Conservation (phyloP, 169 alveolate genomes). For the Plasmodium relictum region DNA sequence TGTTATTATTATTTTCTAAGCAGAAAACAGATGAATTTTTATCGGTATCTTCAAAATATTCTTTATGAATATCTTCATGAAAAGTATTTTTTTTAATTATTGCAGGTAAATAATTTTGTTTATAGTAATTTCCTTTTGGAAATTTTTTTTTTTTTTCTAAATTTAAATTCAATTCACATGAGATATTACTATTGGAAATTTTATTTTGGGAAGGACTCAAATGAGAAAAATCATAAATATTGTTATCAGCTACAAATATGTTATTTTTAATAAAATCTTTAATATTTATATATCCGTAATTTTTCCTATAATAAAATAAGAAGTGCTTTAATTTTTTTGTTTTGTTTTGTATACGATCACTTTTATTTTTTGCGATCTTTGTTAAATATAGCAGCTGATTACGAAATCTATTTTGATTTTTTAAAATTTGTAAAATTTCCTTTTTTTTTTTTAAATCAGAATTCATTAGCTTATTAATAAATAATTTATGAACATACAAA, state of each 20-base stretch:
- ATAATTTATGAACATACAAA: constrained; percentile 47
- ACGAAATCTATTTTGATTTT: constrained; percentile 72
- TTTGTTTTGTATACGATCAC: constrained; percentile 56
- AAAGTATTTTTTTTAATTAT: background rate
- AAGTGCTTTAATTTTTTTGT: constrained; percentile 49
- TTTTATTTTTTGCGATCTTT: constrained; percentile 43
- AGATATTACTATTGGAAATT: background rate
- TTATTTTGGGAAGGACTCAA: background rate
- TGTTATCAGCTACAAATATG: constrained; percentile 39
- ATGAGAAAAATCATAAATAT: constrained; percentile 32
- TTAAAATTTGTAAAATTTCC: constrained; percentile 33
- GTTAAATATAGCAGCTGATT: constrained; percentile 66
- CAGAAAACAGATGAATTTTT: no score
- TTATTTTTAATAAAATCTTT: constrained; percentile 62
- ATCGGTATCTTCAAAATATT: background rate
- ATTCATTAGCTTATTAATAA: constrained; percentile 48
- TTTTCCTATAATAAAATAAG: constrained; percentile 38
- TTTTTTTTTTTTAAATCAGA: constrained; percentile 35
- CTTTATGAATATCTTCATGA: background rate
- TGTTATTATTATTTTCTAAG: background rate
- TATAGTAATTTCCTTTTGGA: background rate
- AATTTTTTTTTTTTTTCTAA: background rate
- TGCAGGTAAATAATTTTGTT: background rate
- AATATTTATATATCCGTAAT: constrained; percentile 56
- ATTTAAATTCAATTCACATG: background rate